Percentiles rank a stretch among this genome's conserved stretches.
phyloP scores from a whole-genome alignment of 2,329 filamentous ascomycete species.

The Eurotiales sp. region DNA sequence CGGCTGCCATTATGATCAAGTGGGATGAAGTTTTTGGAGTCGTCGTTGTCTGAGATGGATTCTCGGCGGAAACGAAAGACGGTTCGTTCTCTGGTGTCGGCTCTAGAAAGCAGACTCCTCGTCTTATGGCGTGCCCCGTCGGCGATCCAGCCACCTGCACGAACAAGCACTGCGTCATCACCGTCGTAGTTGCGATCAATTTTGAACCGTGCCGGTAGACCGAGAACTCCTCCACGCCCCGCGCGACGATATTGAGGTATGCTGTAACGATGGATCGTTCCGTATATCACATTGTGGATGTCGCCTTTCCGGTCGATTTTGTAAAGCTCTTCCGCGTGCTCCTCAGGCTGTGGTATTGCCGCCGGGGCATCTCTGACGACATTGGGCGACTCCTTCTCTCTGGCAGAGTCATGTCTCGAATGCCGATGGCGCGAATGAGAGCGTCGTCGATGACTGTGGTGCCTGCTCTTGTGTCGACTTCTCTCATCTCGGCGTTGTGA shows the following conservation, averaged over 20 bases:
- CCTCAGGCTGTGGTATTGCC: conserved; percentile 1
- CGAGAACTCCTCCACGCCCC: conserved; percentile 68
- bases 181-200: conserved; percentile 63
- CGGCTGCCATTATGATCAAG: conserved; percentile 21
- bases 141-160: conserved; percentile 29
- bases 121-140: conserved; percentile 46
- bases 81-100: conserved; percentile 20
- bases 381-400: conserved; percentile 13
- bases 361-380: not conserved
- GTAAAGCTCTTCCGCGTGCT: conserved; percentile 43
- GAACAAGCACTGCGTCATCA: conserved; percentile 36
- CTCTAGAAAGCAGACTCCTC: conserved; percentile 35
- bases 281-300: conserved; percentile 68
- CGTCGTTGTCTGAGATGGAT: conserved; percentile 16
- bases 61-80: conserved; percentile 26
- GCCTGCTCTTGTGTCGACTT: conserved; percentile 22
- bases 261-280: conserved; percentile 66
- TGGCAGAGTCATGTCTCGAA: conserved; percentile 15
- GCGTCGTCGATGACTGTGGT: conserved; percentile 22
- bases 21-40: conserved; percentile 30
- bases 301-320: conserved; percentile 73
- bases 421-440: conserved; percentile 18
- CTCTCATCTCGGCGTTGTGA: conserved; percentile 20
- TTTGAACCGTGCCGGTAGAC: conserved; percentile 55
- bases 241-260: conserved; percentile 67